Evolutionary conservation across 805 yeast genomes (phyloP).

Genomic region (Suhomyces xylopsoci): DNA sequence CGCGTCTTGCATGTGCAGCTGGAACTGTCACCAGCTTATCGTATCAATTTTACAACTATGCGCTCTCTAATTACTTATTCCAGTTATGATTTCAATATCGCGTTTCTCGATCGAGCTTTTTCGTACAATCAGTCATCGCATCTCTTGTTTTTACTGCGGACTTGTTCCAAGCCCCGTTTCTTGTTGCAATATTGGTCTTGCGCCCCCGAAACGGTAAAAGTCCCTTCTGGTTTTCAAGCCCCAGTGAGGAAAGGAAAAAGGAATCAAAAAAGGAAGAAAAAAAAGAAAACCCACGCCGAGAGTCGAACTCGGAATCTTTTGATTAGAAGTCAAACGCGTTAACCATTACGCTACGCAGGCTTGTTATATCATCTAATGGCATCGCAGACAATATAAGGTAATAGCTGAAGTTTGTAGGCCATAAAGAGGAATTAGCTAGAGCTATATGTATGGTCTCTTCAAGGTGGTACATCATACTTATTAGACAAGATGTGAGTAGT

Average conservation of each 20-base stretch:
- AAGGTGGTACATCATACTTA: no score
- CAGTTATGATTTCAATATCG: background rate
- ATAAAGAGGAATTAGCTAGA: no score
- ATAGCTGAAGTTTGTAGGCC: no score
- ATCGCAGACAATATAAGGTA: no score
- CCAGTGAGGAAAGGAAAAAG: background rate
- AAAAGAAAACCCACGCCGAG: slow-evolving; percentile 40
- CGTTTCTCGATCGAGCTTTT: background rate
- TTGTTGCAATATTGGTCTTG: background rate
- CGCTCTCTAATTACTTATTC: background rate
- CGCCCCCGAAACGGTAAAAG: background rate
- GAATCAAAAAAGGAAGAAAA: background rate
- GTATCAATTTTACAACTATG: background rate
- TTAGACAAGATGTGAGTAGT: no score
- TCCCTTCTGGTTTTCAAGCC: background rate
- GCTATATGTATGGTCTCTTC: no score
- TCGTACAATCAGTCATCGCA: background rate
- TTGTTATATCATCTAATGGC: background rate
- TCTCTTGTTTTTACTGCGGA: background rate
- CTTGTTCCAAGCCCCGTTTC: background rate
- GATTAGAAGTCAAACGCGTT: slow-evolving; percentile 68
- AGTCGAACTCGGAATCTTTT: slow-evolving; percentile 66
- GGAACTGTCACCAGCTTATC: background rate
- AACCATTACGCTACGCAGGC: slow-evolving; percentile 66
- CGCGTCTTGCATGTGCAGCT: background rate